A percentile compares a stretch with the other conserved stretches of the same genome.
Evolutionary conservation across 106 monocot species (phyloP).

Genomic region (Dendrobium chrysotoxum): DNA sequence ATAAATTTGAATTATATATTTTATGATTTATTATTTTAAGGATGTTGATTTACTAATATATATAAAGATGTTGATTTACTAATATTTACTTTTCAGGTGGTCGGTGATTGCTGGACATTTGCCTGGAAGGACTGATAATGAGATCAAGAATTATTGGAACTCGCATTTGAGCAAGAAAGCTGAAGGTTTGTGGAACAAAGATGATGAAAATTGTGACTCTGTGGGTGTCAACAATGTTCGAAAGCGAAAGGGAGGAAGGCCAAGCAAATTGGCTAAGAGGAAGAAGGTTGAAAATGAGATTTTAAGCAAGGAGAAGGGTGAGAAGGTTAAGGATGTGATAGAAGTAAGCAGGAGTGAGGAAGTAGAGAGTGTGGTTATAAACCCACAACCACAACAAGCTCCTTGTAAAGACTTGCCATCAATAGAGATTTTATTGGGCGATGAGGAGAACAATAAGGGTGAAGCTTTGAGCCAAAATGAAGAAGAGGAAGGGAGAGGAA

Average conservation of each 20-base stretch:
- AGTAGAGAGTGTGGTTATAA: background rate
- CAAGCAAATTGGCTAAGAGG: background rate
- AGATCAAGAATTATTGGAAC: conserved; percentile 13
- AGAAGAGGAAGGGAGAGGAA: background rate
- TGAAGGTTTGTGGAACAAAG: background rate
- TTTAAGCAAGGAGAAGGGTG: background rate
- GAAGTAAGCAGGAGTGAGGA: background rate
- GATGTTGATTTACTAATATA: no score
- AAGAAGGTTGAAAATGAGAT: background rate
- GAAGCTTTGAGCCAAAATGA: background rate
- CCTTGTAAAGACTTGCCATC: background rate
- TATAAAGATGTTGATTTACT: no score
- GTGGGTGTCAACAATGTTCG: background rate
- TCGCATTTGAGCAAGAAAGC: conserved; percentile 7
- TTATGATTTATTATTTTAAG: no score
- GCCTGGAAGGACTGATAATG: conserved; percentile 4
- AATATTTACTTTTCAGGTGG: conserved; percentile 5
- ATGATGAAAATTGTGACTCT: background rate
- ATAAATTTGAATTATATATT: no score
- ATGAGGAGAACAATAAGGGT: background rate
- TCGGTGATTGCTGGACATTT: conserved; percentile 10
- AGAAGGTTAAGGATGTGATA: background rate
- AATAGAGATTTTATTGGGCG: background rate
- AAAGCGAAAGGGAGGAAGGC: conserved; percentile 6
- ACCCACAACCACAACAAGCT: background rate